These are phyloP conservation scores for Sordariomycetes sp. DNA, from an alignment of 2,329 filamentous ascomycete genomes.

Conservation along the genomic window DNA sequence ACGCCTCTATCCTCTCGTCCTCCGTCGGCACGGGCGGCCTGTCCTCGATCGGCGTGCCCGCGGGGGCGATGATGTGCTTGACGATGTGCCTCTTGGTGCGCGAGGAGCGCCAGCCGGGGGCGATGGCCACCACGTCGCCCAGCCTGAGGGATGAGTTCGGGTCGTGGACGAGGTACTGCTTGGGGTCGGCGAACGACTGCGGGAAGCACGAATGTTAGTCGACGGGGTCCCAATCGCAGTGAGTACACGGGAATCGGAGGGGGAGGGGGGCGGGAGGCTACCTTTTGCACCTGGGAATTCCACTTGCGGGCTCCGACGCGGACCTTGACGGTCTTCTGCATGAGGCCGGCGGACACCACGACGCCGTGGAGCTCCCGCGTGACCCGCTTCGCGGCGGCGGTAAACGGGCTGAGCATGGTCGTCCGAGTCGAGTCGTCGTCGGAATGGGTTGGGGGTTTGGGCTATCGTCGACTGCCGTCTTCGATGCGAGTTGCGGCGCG, in stretches of 20 bases:
- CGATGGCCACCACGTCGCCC: slow-evolving; percentile 67
- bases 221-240: background rate
- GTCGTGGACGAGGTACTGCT: slow-evolving; percentile 66
- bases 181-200: slow-evolving; percentile 48
- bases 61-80: slow-evolving; percentile 61
- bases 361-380: slow-evolving; percentile 51
- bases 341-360: slow-evolving; percentile 67
- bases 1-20: slow-evolving; percentile 46
- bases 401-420: slow-evolving; percentile 23
- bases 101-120: slow-evolving; percentile 53
- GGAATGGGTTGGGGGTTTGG: background rate
- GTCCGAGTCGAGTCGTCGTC: background rate
- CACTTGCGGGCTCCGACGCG: slow-evolving; percentile 60
- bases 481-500: background rate
- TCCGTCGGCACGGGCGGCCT: slow-evolving; percentile 55
- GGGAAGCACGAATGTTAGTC: background rate
- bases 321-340: slow-evolving; percentile 72
- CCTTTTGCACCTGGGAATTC: slow-evolving; percentile 65
- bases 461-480: background rate
- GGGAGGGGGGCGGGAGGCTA: slow-evolving; percentile 18
- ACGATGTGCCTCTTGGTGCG: slow-evolving; percentile 65
- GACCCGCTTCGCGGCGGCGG: slow-evolving; percentile 26
- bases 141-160: slow-evolving; percentile 61
- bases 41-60: slow-evolving; percentile 49
- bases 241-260: slow-evolving; percentile 3